Conservation (phyloP, 768 basidiomycete genomes). For the Gelatoporia subvermispora region DNA sequence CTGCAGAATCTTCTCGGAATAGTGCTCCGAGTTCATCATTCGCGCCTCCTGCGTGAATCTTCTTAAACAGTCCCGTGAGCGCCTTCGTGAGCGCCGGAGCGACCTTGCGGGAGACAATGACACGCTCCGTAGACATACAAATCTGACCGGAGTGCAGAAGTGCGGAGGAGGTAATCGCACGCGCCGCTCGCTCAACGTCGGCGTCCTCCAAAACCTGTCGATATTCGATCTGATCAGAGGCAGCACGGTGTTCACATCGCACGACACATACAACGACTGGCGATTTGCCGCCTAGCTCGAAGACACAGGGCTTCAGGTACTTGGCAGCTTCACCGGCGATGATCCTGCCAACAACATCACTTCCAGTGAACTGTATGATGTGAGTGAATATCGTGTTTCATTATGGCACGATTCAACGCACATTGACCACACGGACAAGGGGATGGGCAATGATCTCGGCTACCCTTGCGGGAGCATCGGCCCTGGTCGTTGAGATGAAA, state of each 20-base stretch:
- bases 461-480: conserved; percentile 38
- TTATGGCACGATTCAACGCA: conserved; percentile 9
- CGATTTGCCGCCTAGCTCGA: conserved; percentile 56
- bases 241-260: not conserved
- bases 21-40: conserved; percentile 31
- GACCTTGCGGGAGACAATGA: conserved; percentile 42
- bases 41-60: conserved; percentile 37
- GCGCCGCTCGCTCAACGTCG: conserved; percentile 47
- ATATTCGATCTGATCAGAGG: too few relatives aligned
- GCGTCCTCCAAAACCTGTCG: conserved; percentile 47
- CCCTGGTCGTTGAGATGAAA: conserved; percentile 42
- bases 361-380: conserved; percentile 52
- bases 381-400: not conserved
- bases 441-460: conserved; percentile 54
- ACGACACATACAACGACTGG: conserved; percentile 39
- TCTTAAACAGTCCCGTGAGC: conserved; percentile 27
- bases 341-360: conserved; percentile 47
- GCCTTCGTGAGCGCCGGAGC: conserved; percentile 31
- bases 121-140: conserved; percentile 56
- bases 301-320: conserved; percentile 47
- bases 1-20: conserved; percentile 41
- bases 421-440: conserved; percentile 49
- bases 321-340: conserved; percentile 52
- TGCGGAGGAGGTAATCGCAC: conserved; percentile 41
- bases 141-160: conserved; percentile 48